Percentiles rank a stretch among this genome's conserved stretches.
Evolutionary conservation across 164 flowering plant genomes (phyloP).

Genomic region (Taxillus chinensis): DNA sequence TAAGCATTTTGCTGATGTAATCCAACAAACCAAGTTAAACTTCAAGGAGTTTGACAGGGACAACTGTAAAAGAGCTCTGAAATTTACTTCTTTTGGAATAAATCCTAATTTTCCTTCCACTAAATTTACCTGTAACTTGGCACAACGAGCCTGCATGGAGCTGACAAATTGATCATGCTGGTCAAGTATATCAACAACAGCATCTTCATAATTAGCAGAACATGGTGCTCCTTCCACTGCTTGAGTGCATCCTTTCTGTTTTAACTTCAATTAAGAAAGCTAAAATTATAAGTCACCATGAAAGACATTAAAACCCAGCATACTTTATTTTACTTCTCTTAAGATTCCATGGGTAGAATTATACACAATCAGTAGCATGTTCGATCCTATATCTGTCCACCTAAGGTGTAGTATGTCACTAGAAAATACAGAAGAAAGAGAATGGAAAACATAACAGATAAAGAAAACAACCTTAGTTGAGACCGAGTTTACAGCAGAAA

Average conservation of each 20-base stretch:
- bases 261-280: conserved; percentile 7
- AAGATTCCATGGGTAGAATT: too few species aligned
- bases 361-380: too few species aligned
- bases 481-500: conserved; percentile 23
- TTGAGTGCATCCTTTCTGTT: conserved; percentile 33
- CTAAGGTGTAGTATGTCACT: too few species aligned
- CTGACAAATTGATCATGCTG: conserved; percentile 65
- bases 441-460: neutral
- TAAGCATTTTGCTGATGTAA: too few species aligned
- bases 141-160: conserved; percentile 73
- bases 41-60: too few species aligned
- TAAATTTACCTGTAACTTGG: conserved; percentile 66
- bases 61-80: too few species aligned
- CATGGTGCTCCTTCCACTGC: conserved; percentile 39
- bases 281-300: neutral
- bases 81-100: too few species aligned
- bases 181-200: conserved; percentile 49
- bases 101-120: neutral
- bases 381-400: too few species aligned
- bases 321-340: too few species aligned
- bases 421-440: neutral
- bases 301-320: neutral
- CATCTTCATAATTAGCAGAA: conserved; percentile 58
- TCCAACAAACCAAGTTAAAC: too few species aligned
- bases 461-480: conserved; percentile 34